Evolutionary conservation across 805 yeast species (phyloP).

Genomic region (Saturnispora saitoi): DNA sequence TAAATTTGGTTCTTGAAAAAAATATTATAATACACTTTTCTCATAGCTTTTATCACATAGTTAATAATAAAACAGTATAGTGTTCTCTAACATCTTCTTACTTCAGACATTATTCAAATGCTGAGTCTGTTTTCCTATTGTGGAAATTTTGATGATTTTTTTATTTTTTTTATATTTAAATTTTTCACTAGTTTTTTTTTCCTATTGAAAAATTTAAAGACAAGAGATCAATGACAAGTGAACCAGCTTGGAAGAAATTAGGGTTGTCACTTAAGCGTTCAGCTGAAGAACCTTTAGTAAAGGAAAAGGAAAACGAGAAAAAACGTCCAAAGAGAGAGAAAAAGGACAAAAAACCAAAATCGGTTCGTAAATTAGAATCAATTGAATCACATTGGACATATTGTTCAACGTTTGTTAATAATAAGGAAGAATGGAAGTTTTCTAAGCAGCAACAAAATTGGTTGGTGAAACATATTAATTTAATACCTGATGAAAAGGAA

Average conservation of each 20-base stretch:
- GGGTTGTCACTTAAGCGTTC: conserved; percentile 54
- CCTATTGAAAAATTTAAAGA: too few species aligned
- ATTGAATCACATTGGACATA: conserved; percentile 8
- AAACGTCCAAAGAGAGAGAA: conserved; percentile 23
- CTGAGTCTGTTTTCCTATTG: too few species aligned
- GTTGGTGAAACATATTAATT: conserved; percentile 56
- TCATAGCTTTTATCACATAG: too few species aligned
- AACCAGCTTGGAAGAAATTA: conserved; percentile 81
- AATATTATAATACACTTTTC: too few species aligned
- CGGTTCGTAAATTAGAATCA: conserved; percentile 40
- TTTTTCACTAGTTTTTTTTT: neutral
- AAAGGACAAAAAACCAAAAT: conserved; percentile 50
- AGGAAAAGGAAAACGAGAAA: conserved; percentile 28
- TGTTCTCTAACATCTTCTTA: too few species aligned
- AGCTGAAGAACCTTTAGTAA: neutral
- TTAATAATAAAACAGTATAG: too few species aligned
- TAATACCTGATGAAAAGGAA: conserved; percentile 46
- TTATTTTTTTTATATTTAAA: neutral
- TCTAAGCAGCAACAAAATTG: conserved; percentile 83
- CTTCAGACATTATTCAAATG: too few species aligned
- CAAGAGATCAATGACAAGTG: conserved; percentile 8
- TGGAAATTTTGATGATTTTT: neutral
- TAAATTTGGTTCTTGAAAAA: too few species aligned
- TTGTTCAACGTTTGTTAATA: conserved; percentile 34
- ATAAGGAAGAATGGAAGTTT: conserved; percentile 65